Evolutionary conservation across 306 rosid genomes (phyloP), one percentile per base, ranked within the genome.

Genomic region (Pyrus pyrifolia): DNA sequence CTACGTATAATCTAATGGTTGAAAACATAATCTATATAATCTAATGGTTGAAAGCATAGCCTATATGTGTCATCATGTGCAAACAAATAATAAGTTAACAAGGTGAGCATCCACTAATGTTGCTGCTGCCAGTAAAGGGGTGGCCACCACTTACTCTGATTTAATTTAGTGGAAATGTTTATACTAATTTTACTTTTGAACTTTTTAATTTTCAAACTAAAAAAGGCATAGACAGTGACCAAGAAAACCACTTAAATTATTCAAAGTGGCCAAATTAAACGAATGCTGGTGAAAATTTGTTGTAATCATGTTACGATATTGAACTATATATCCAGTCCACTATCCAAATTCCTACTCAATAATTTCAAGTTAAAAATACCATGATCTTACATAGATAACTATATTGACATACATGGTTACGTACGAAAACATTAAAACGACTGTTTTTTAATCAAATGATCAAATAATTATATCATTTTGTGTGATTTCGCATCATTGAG

Each of bases 41-140:
- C 4, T 30, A 4, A 31, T 31, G 35, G 38, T 33, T 33, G 38
- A 33, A 33, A 49, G 15, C 53, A 49, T 49, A 49, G 55, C 55
- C 55, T 15, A 2, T 49, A 49, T 14, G 53, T 17, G 8, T 18
- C 81, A 57, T n/a, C 62, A 57, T n/a, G 62, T 23, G 14, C 27
- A 23, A n/a, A 12, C 62, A 60, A 25, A 60, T 60, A 25, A 25
- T 60, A 60, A 61, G 19, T 58, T 21, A 57, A 33, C 12, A 77
- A 70, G 92, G 89, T 86, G 85, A 83, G 89, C 76, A 85, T 81
- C 96, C 98, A 93, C 97, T 89, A 81, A 71, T 15, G 76, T 75
- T 75, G 83, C 85, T 86, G 92, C 81, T 74, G 74, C 22, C 85
- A 73, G 82, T 77, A 83, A 74, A 77, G 60, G 46, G 46, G 73